phyloP scores from a whole-genome alignment of 1,284 basidiomycete species.

The Mrakiaceae sp. region DNA sequence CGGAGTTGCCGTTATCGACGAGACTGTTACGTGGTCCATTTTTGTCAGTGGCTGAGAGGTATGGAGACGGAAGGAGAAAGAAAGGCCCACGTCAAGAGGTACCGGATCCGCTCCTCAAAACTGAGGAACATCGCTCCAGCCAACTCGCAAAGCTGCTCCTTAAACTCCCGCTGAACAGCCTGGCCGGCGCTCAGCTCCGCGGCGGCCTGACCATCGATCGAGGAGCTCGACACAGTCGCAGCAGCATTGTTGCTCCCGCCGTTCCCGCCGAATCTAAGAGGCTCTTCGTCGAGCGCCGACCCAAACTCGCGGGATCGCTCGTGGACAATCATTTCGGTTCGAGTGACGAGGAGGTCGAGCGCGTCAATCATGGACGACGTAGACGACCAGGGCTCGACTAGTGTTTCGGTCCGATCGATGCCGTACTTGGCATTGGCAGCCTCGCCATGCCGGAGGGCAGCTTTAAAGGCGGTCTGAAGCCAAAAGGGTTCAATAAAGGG shows the following conservation, averaged over 20 bases:
- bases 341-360: constrained; percentile 58
- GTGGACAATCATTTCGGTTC: constrained; percentile 44
- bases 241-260: neutral
- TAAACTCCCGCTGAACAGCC: constrained; percentile 28
- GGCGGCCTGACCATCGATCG: neutral
- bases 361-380: constrained; percentile 54
- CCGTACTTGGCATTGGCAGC: constrained; percentile 65
- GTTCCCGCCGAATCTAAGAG: constrained; percentile 10
- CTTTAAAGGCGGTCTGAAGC: constrained; percentile 53
- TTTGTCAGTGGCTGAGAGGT: no score
- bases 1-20: no score
- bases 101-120: constrained; percentile 59
- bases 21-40: no score
- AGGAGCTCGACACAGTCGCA: neutral
- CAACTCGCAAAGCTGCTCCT: constrained; percentile 58
- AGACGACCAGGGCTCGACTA: constrained; percentile 68
- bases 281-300: constrained; percentile 34
- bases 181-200: constrained; percentile 21
- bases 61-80: neutral
- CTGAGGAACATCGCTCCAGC: constrained; percentile 57
- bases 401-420: constrained; percentile 40
- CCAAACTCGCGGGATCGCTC: constrained; percentile 40
- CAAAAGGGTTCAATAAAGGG: neutral
- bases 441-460: constrained; percentile 61
- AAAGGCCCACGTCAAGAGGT: constrained; percentile 49